These are phyloP conservation scores for Gossypium herbaceum DNA, from an alignment of 345 rosid genomes.

Conservation along the genomic window DNA sequence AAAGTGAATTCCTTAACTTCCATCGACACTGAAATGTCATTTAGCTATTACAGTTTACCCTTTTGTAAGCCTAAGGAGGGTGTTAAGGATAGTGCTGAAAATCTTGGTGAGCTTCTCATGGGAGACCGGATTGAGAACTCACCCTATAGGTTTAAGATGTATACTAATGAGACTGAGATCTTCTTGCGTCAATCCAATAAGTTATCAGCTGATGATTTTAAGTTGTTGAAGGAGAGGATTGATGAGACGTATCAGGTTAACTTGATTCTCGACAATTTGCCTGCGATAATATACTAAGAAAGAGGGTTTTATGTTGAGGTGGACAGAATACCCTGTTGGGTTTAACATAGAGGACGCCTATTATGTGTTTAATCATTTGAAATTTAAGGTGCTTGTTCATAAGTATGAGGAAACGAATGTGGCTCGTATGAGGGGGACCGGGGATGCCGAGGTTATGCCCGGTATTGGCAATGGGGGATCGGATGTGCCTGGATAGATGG, in stretches of 20 bases:
- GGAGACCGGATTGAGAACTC: conserved; percentile 2
- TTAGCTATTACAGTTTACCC: background rate
- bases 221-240: background rate
- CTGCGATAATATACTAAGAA: background rate
- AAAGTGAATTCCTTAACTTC: background rate
- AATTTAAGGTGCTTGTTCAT: background rate
- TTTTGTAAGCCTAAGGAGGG: background rate
- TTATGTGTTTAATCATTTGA: background rate
- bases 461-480: background rate
- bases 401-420: background rate
- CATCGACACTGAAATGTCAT: background rate
- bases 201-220: background rate
- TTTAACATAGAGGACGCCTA: too few relatives aligned
- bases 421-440: background rate
- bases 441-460: background rate
- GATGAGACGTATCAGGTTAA: background rate
- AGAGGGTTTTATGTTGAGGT: background rate
- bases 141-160: background rate
- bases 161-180: background rate
- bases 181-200: background rate
- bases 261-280: background rate
- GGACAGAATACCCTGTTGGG: too few relatives aligned
- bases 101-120: conserved; percentile 5
- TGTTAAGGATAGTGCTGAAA: conserved; percentile 3
- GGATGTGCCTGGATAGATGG: background rate